Percentiles rank a stretch among this genome's conserved stretches.
Evolutionary conservation across 2,329 filamentous ascomycete species (phyloP).

Genomic region (Aspergillus sp.): DNA sequence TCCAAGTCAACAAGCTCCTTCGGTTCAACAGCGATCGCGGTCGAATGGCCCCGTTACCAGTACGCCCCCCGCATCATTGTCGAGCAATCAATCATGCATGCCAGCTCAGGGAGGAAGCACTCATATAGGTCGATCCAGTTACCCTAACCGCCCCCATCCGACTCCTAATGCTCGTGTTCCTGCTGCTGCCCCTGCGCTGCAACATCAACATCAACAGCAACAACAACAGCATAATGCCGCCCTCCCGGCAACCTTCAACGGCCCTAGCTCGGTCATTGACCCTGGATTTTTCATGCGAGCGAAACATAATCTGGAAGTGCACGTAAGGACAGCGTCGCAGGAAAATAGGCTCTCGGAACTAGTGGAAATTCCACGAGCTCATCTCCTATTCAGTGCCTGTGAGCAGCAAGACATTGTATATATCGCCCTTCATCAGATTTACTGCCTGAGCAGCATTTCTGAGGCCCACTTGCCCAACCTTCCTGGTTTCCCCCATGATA

Average conservation of each 20-base stretch:
- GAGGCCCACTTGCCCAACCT: slow-evolving; percentile 37
- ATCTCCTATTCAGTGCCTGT: slow-evolving; percentile 61
- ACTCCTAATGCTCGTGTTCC: background rate
- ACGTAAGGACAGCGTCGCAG: slow-evolving; percentile 12
- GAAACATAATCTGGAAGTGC: slow-evolving; percentile 15
- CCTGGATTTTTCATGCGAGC: slow-evolving; percentile 12
- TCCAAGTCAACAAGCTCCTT: slow-evolving; percentile 30
- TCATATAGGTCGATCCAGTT: background rate
- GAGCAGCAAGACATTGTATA: slow-evolving; percentile 60
- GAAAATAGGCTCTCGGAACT: slow-evolving; percentile 40
- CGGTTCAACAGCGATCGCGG: background rate
- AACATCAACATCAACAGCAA: background rate
- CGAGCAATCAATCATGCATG: background rate
- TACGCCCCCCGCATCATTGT: background rate
- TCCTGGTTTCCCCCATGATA: slow-evolving; percentile 34
- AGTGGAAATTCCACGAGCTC: slow-evolving; percentile 46
- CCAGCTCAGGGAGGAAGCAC: background rate
- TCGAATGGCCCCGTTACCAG: background rate
- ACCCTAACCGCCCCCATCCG: background rate
- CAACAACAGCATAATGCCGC: background rate
- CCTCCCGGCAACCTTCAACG: background rate
- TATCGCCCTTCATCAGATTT: slow-evolving; percentile 64
- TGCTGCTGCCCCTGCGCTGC: background rate
- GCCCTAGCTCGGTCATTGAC: slow-evolving; percentile 13
- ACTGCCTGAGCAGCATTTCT: slow-evolving; percentile 56